Evolutionary conservation across 2,329 filamentous ascomycete genomes (phyloP).

Genomic region (Colletotrichum brevisporum): DNA sequence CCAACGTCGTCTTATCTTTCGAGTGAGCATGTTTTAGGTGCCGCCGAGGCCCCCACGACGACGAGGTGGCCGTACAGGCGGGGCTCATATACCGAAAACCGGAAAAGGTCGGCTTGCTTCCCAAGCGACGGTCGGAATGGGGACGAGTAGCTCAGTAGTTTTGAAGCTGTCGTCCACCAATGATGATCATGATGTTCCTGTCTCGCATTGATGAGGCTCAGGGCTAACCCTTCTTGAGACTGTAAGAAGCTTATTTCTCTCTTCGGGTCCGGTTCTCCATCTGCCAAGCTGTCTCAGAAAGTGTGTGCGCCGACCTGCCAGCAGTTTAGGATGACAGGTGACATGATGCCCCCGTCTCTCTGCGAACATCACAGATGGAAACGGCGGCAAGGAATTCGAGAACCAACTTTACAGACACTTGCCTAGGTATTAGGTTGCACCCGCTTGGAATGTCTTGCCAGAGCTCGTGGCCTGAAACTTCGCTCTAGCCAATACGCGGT

Average conservation of each 20-base stretch:
- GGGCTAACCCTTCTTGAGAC: background rate
- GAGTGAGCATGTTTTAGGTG: constrained; percentile 34
- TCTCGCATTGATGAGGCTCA: background rate
- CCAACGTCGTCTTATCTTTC: constrained; percentile 7
- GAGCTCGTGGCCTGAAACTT: constrained; percentile 14
- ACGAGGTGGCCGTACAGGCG: background rate
- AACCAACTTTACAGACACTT: background rate
- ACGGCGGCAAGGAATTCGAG: background rate
- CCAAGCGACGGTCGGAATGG: background rate
- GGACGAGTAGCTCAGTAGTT: background rate
- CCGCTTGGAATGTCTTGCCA: background rate
- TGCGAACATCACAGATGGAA: constrained; percentile 5
- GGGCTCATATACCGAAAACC: constrained; percentile 33
- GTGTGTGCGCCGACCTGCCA: constrained; percentile 15
- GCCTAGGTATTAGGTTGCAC: background rate
- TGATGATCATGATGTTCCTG: constrained; percentile 4
- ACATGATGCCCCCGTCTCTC: constrained; percentile 24
- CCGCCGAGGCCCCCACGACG: constrained; percentile 8
- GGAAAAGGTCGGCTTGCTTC: constrained; percentile 16
- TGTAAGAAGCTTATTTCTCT: constrained; percentile 31
- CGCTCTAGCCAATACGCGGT: background rate
- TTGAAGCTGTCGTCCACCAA: background rate
- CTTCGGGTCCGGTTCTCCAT: background rate
- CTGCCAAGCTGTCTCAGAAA: constrained; percentile 24
- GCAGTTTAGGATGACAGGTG: constrained; percentile 34